Evolutionary conservation across 2,329 filamentous ascomycete genomes (phyloP).

Genomic region (Aspergillus sp.): DNA sequence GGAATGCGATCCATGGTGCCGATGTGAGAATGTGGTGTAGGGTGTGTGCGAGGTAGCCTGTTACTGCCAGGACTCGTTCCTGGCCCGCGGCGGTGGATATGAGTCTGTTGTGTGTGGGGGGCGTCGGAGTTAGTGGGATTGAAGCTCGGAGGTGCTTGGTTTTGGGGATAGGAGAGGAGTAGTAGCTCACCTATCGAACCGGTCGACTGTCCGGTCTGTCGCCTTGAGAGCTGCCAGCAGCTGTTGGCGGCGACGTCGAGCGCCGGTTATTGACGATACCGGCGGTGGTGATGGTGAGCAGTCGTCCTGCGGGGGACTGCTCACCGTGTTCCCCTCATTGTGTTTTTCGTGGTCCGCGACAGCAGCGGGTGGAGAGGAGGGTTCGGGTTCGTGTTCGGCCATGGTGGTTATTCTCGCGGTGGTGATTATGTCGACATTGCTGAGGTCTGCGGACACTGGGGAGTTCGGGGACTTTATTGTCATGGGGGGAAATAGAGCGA

Average conservation of each 20-base stretch:
- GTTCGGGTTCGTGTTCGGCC: constrained; percentile 22
- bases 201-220: constrained; percentile 33
- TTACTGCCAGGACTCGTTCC: constrained; percentile 68
- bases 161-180: no score
- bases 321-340: constrained; percentile 26
- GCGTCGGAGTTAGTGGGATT: constrained; percentile 11
- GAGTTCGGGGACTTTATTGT: not conserved
- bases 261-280: constrained; percentile 7
- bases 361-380: constrained; percentile 16
- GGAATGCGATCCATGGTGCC: constrained; percentile 43
- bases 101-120: constrained; percentile 49
- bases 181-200: constrained; percentile 32
- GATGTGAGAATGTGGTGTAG: constrained; percentile 63
- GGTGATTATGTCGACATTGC: not conserved
- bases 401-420: constrained; percentile 14
- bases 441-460: not conserved
- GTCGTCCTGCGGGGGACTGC: constrained; percentile 14
- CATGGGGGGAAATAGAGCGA: not conserved
- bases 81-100: constrained; percentile 69
- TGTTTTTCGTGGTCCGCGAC: constrained; percentile 18
- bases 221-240: constrained; percentile 30
- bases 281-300: constrained; percentile 11
- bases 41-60: constrained; percentile 68
- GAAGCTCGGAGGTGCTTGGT: no score
- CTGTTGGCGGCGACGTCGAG: constrained; percentile 19